Base-by-base conservation (phyloP, 345 rosid species). In the Cardamine chenopodiifolia region DNA sequence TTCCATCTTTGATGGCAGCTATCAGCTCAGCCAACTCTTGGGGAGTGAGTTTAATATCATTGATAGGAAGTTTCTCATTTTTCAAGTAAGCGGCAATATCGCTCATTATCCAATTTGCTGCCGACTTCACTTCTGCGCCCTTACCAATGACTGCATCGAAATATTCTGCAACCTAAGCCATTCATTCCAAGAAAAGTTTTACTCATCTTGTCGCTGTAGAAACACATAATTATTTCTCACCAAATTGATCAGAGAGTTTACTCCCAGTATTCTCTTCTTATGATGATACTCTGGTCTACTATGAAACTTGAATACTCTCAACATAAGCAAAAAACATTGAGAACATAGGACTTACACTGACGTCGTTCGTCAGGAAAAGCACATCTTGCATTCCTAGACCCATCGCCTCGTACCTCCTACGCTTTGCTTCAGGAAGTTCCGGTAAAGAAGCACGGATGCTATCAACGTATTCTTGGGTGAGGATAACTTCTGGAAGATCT, bases 101-200 rank as follows among this genome's bases (percentile, higher is more conserved):
- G 8, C 97, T 85, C 93, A 91, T 94, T 68, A 94, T 82, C 98
- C 98, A 90, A 77, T 91, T 94, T 57, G 93, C 84, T 22, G 92
- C 89, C 71, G 75, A 76, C 83, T 90, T 90, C 76, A 85, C 85
- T 47, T 91, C 97, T 70, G 97, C 96, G 23, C 96, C 97, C 62
- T 80, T 85, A 34, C 80, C 78, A 57, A 90, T 81, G 31, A 95
- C 90, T 63, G 87, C 89, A 80, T 94, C 97, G 71, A 94, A 94
- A 79, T 84, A 94, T 14, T 76, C 84, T 40, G 95, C 96, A 48
- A 94, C 93, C 98, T 94, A 73, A 55, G 29, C 63, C 71, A 78
- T 48, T 75, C 60, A 72, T 57, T 55, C 75, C 74, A 69, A 60
- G 13, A 53, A 75, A 20, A 62, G 17, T 23, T 45, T 65, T 47